Conservation (phyloP, 2,329 filamentous ascomycete species). For the Parastagonospora avenae region DNA sequence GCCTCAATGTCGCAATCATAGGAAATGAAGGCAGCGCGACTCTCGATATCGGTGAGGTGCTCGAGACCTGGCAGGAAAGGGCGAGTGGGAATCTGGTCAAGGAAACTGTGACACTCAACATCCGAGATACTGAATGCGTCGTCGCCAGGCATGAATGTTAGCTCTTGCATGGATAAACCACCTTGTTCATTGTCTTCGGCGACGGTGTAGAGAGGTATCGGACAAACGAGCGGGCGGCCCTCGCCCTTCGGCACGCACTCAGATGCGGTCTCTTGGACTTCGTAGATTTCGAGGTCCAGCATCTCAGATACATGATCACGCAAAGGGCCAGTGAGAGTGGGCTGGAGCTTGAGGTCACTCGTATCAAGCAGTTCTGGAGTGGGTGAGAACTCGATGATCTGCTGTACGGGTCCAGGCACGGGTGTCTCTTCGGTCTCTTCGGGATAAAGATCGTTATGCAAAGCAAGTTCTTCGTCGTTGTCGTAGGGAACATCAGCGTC, state of each 20-base stretch:
- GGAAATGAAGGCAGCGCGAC: constrained; percentile 1
- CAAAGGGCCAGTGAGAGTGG: background rate
- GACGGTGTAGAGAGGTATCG: background rate
- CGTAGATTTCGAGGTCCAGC: background rate
- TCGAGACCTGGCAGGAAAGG: constrained; percentile 8
- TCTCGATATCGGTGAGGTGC: background rate
- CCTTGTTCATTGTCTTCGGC: background rate
- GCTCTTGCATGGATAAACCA: background rate
- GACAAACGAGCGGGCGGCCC: constrained; percentile 2
- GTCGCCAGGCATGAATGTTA: background rate
- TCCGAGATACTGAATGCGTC: background rate
- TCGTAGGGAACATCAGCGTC: background rate
- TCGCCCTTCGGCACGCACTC: background rate
- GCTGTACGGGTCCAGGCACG: background rate
- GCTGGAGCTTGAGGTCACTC: background rate
- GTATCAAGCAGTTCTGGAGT: background rate
- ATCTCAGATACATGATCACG: background rate
- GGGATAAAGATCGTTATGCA: background rate
- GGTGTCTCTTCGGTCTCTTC: background rate
- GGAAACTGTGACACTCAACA: constrained; percentile 2
- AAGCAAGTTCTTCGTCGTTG: background rate
- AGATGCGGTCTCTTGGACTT: background rate
- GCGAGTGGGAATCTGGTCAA: background rate
- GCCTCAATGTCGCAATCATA: constrained; percentile 9
- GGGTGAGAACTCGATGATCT: background rate